A percentile compares a stretch with the other conserved stretches of the same genome.
These are phyloP conservation scores for Salix udensis DNA, from an alignment of 345 rosid genomes.

Conservation along the genomic window DNA sequence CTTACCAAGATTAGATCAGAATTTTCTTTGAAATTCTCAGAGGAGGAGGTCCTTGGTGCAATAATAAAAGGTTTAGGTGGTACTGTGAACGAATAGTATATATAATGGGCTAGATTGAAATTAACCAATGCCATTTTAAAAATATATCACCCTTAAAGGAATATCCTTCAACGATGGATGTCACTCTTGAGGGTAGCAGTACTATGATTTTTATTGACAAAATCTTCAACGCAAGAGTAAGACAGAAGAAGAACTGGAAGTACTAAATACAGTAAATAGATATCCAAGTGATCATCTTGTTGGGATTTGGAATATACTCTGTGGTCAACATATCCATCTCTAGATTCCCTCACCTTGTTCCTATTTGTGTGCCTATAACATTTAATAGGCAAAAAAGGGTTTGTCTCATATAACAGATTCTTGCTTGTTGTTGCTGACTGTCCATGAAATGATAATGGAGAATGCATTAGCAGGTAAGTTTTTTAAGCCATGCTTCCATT, in stretches of 20 bases:
- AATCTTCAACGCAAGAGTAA: neutral
- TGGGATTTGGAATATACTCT: neutral
- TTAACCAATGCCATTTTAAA: too few relatives aligned
- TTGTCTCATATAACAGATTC: neutral
- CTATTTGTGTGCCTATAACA: too few relatives aligned
- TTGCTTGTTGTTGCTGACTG: neutral
- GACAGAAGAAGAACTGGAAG: neutral
- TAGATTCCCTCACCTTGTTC: neutral
- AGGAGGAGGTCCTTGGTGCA: neutral
- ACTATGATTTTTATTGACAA: neutral
- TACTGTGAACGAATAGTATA: neutral
- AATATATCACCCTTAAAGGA: neutral
- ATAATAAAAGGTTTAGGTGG: neutral
- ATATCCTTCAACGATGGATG: neutral
- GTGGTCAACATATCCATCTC: neutral
- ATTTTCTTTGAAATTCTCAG: neutral
- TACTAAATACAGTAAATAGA: neutral
- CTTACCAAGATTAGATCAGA: too few relatives aligned
- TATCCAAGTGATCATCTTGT: neutral
- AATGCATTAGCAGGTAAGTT: slow-evolving; percentile 6
- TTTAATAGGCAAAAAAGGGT: too few relatives aligned
- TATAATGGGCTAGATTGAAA: neutral
- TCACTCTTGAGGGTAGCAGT: neutral
- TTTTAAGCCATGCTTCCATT: slow-evolving; percentile 1
- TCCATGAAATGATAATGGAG: slow-evolving; percentile 12